Evolutionary conservation across 2,329 filamentous ascomycete genomes (phyloP).

Genomic region (Leptosphaerulina australis): DNA sequence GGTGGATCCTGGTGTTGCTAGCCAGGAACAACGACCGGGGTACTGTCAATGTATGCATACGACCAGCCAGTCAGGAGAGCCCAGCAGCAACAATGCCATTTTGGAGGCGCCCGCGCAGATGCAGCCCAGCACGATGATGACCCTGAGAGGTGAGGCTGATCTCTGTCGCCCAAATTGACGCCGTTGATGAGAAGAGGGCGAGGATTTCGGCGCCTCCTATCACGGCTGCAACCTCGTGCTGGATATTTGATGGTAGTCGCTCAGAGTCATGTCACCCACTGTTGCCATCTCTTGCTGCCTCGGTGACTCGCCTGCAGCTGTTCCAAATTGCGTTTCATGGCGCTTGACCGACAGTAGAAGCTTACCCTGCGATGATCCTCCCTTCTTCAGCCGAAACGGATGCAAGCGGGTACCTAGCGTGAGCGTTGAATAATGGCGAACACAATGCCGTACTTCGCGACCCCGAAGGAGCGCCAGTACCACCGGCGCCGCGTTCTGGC

Average conservation of each 20-base stretch:
- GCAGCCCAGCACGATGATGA: constrained; percentile 59
- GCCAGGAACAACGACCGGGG: constrained; percentile 33
- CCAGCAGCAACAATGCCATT: constrained; percentile 17
- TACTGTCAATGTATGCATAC: constrained; percentile 15
- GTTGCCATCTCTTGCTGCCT: constrained; percentile 19
- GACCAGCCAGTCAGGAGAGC: constrained; percentile 30
- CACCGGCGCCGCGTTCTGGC: constrained; percentile 15
- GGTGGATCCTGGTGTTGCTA: constrained; percentile 16
- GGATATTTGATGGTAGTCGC: constrained; percentile 1
- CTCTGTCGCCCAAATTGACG: constrained; percentile 12
- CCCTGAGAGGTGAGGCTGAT: constrained; percentile 53
- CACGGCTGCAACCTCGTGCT: neutral
- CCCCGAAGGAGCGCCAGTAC: constrained; percentile 8
- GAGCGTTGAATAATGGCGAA: constrained; percentile 18
- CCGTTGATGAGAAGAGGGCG: constrained; percentile 1
- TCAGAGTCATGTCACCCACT: neutral
- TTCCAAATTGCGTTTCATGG: constrained; percentile 42
- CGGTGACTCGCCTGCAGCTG: constrained; percentile 20
- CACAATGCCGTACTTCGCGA: constrained; percentile 18
- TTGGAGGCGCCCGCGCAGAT: constrained; percentile 29
- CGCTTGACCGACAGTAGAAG: constrained; percentile 41
- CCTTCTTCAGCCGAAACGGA: constrained; percentile 31
- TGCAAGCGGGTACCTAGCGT: constrained; percentile 37
- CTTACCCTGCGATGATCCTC: constrained; percentile 43
- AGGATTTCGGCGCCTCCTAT: neutral